Evolutionary conservation across 345 rosid genomes (phyloP), one percentile per base, ranked within the genome.

Genomic region (Erucastrum elatum): DNA sequence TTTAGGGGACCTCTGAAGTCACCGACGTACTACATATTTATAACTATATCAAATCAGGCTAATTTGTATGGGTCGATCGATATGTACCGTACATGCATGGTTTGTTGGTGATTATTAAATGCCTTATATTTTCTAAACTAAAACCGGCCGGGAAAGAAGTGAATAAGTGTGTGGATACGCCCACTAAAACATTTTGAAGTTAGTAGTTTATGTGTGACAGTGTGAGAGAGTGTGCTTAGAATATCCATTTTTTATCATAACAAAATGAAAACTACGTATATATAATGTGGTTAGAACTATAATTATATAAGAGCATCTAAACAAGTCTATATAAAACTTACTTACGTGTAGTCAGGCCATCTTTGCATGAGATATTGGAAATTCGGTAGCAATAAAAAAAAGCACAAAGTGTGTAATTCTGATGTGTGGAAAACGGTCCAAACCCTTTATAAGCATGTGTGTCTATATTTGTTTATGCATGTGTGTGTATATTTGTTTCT

Each of bases 21-120:
- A 68, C 53, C 80, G 35, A 55, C 49, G 69, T 60, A 68, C 80
- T 60, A 68, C 44, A 41, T n/a, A 41, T 35, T 75, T 41, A 27
- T 34, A 66, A n/a, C 8, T 30, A 17, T 46, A 33, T 61, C 73
- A 60, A 4, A 66, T 58, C 59, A 29, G n/a, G 46, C 44, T 2
- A 44, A 17, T 44, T 17, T 61, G 25, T 49, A 31, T 68, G 61
- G 61, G 12, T 68, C n/a, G n/a, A n/a, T n/a, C n/a, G n/a, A 66
- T 17, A 66, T 63, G 41, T 27, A 27, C 1, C 30, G 30, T 68
- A 66, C 30, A 66, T 63, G 44, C 30, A 66, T 31, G 26, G 26
- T 15, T 67, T 39, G 66, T 69, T 75, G 60, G n/a, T 66, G 64
- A 26, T n/a, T 75, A 75, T 56, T 66, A 37, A 75, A 56, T 75